Evolutionary conservation across 2,329 filamentous ascomycete genomes (phyloP).

Genomic region (Didymella glomerata): DNA sequence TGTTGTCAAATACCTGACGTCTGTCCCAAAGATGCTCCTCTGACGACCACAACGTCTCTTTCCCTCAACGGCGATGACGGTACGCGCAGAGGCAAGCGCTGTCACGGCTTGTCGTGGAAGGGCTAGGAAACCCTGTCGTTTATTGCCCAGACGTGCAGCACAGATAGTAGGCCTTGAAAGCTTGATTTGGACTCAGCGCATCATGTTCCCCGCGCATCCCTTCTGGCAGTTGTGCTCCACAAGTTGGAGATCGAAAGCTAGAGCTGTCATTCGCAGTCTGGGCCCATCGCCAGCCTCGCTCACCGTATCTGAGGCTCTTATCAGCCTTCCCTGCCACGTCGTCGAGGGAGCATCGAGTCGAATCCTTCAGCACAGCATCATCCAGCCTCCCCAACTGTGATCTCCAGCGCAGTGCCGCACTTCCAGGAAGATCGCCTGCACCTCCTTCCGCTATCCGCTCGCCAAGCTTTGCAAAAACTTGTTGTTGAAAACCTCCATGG

Average conservation of each 20-base stretch:
- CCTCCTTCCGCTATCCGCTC: constrained; percentile 8
- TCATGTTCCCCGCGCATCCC: constrained; percentile 1
- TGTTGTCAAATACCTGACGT: constrained; percentile 3
- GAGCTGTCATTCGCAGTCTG: constrained; percentile 16
- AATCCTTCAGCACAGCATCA: background rate
- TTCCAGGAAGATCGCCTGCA: constrained; percentile 1
- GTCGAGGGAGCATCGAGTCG: background rate
- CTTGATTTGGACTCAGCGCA: constrained; percentile 13
- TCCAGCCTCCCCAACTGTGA: constrained; percentile 12
- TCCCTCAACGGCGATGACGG: background rate
- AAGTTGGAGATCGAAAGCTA: constrained; percentile 3
- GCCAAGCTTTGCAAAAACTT: constrained; percentile 12
- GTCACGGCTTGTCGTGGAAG: background rate
- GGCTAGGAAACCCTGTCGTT: constrained; percentile 9
- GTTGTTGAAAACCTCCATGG: background rate
- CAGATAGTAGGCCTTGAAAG: constrained; percentile 18
- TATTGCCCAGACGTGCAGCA: constrained; percentile 8
- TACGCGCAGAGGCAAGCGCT: background rate
- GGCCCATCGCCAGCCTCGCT: constrained; percentile 17
- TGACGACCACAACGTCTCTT: background rate
- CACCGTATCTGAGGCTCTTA: constrained; percentile 9
- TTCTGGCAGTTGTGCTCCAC: constrained; percentile 9
- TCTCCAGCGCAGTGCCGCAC: constrained; percentile 10
- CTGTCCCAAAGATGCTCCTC: background rate
- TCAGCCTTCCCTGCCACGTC: constrained; percentile 13